Conservation (phyloP, 768 basidiomycete genomes). For the Lepiota brunneoincarnata region DNA sequence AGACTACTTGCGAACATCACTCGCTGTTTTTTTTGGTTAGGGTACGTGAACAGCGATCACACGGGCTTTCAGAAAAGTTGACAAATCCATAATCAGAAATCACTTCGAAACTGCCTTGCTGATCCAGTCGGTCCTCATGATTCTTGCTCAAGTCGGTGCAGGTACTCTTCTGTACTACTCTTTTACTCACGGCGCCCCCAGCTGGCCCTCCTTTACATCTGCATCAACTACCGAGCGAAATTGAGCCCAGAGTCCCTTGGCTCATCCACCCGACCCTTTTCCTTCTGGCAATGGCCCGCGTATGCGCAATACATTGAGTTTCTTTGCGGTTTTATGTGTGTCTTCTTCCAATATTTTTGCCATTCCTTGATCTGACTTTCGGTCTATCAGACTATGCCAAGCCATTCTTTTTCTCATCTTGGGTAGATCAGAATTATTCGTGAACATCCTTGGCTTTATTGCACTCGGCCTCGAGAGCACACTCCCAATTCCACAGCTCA, state of each 20-base stretch:
- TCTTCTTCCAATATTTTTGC: background rate
- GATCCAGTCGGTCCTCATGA: constrained; percentile 85
- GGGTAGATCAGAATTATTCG: constrained; percentile 55
- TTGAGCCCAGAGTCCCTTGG: constrained; percentile 57
- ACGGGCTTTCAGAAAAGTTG: background rate
- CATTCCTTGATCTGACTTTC: background rate
- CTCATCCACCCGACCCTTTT: constrained; percentile 60
- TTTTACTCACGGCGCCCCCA: constrained; percentile 25
- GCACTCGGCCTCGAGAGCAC: constrained; percentile 84
- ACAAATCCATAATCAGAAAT: constrained; percentile 31
- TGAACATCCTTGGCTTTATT: constrained; percentile 67
- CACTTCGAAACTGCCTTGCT: constrained; percentile 75
- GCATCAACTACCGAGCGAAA: constrained; percentile 67
- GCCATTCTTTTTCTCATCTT: constrained; percentile 77
- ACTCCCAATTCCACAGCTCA: constrained; percentile 80
- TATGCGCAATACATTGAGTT: constrained; percentile 84
- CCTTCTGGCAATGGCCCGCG: constrained; percentile 84
- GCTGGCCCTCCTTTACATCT: constrained; percentile 81
- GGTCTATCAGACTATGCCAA: constrained; percentile 51
- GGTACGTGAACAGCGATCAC: constrained; percentile 30
- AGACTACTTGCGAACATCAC: constrained; percentile 84
- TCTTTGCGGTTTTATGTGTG: constrained; percentile 74
- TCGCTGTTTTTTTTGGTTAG: constrained; percentile 90
- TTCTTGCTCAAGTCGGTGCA: constrained; percentile 66
- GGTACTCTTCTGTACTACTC: background rate